phyloP scores from a whole-genome alignment of 345 rosid species.

The Syzygium grande region DNA sequence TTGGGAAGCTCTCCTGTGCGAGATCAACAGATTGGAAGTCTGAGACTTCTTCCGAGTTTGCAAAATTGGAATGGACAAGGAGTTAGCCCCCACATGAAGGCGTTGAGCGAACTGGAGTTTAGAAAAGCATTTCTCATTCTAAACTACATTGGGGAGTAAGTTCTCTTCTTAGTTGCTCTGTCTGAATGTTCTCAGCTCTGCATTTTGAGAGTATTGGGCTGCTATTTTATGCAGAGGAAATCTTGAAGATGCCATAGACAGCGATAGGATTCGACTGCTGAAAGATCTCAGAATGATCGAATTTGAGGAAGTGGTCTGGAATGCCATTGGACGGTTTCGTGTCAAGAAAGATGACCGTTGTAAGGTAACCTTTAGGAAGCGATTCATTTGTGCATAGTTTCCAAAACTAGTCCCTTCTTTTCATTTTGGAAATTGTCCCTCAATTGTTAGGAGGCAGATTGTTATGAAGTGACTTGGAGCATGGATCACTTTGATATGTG shows the following conservation, averaged over 20 bases:
- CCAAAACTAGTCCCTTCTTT: not conserved
- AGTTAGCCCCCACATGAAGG: conserved; percentile 24
- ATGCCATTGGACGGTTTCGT: not conserved
- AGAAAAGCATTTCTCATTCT: conserved; percentile 50
- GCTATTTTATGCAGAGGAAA: conserved; percentile 11
- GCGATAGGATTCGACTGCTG: conserved; percentile 27
- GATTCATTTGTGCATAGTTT: not conserved
- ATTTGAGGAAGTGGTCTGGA: conserved; percentile 49
- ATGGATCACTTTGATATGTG: not conserved
- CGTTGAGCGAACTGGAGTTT: conserved; percentile 56
- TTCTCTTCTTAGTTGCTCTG: not conserved
- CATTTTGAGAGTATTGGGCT: not conserved
- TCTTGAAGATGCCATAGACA: conserved; percentile 20
- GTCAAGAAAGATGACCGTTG: conserved; percentile 17
- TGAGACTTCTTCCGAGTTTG: not conserved
- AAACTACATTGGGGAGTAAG: conserved; percentile 56
- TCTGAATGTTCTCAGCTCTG: not conserved
- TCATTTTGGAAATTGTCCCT: not conserved
- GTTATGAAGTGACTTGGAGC: not conserved
- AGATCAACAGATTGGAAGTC: not conserved
- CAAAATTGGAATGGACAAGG: not conserved
- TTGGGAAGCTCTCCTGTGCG: not conserved
- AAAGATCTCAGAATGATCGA: conserved; percentile 33
- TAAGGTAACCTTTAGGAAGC: conserved; percentile 9
- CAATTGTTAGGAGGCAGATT: not conserved